These are phyloP conservation scores for Zancudomyces culisetae DNA, from an alignment of 371 early-diverging fungal genomes.

Conservation along the genomic window DNA sequence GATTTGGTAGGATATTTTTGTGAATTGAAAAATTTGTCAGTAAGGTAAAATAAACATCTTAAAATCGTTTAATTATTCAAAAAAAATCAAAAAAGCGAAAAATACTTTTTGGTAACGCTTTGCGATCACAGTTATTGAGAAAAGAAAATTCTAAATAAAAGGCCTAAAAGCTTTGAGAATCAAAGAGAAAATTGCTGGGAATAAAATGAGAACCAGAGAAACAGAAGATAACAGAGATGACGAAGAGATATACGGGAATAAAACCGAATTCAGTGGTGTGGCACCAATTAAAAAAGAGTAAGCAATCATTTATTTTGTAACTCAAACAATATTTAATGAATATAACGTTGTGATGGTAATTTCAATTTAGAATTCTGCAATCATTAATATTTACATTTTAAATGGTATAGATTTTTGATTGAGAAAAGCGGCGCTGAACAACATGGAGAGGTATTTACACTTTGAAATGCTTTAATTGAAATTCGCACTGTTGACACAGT, in stretches of 20 bases:
- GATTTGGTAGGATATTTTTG: no score
- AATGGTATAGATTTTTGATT: background rate
- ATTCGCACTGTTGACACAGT: no score
- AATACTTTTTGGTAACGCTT: no score
- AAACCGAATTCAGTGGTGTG: background rate
- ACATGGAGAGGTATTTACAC: background rate
- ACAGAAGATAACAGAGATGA: background rate
- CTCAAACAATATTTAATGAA: no score
- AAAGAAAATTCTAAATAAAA: no score
- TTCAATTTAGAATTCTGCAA: background rate
- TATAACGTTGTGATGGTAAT: background rate
- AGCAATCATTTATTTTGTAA: no score
- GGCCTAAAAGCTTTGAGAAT: no score
- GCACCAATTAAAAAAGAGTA: conserved; percentile 7
- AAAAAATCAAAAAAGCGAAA: no score
- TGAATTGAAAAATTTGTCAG: no score
- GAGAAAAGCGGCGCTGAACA: background rate
- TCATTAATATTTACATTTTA: background rate
- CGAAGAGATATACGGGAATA: background rate
- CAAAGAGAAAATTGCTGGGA: background rate
- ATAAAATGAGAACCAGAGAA: background rate
- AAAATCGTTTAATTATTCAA: no score
- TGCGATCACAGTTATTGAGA: no score
- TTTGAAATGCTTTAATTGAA: background rate
- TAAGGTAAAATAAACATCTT: no score